Evolutionary conservation across 2,329 filamentous ascomycete species (phyloP).

Genomic region (Diaporthe vexans): DNA sequence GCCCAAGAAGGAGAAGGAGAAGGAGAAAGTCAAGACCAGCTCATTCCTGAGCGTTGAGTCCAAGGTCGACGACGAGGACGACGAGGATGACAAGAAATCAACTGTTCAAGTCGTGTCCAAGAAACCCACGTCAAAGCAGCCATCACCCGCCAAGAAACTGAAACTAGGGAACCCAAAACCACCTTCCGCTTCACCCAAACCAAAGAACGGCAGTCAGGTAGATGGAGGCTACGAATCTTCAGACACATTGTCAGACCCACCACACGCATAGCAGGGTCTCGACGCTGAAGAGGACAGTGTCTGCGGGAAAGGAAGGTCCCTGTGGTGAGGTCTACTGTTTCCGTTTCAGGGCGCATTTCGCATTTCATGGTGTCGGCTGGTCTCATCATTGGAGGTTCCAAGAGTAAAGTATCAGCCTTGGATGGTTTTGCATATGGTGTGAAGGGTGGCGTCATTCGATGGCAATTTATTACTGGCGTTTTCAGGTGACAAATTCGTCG

Average conservation of each 20-base stretch:
- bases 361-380: slow-evolving; percentile 32
- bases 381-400: slow-evolving; percentile 31
- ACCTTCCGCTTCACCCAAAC: slow-evolving; percentile 62
- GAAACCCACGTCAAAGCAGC: slow-evolving; percentile 57
- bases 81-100: slow-evolving; percentile 53
- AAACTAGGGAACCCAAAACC: slow-evolving; percentile 61
- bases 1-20: slow-evolving; percentile 63
- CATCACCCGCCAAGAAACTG: slow-evolving; percentile 61
- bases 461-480: slow-evolving; percentile 28
- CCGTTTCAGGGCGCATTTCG: slow-evolving; percentile 26
- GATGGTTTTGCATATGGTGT: slow-evolving; percentile 35
- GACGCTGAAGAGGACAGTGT: background rate
- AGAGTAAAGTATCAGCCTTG: slow-evolving; percentile 29
- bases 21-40: slow-evolving; percentile 62
- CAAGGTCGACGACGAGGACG: slow-evolving; percentile 54
- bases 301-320: background rate
- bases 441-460: slow-evolving; percentile 33
- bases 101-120: slow-evolving; percentile 58
- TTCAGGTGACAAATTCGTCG: background rate
- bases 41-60: slow-evolving; percentile 67
- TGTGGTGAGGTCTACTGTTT: background rate
- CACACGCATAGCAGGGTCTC: slow-evolving; percentile 44
- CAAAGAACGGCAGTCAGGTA: slow-evolving; percentile 63
- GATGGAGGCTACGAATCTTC: slow-evolving; percentile 70
- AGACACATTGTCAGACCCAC: slow-evolving; percentile 69